These are phyloP conservation scores for Coemansia biformis DNA, from an alignment of 192 early-diverging fungal genomes.

Conservation along the genomic window DNA sequence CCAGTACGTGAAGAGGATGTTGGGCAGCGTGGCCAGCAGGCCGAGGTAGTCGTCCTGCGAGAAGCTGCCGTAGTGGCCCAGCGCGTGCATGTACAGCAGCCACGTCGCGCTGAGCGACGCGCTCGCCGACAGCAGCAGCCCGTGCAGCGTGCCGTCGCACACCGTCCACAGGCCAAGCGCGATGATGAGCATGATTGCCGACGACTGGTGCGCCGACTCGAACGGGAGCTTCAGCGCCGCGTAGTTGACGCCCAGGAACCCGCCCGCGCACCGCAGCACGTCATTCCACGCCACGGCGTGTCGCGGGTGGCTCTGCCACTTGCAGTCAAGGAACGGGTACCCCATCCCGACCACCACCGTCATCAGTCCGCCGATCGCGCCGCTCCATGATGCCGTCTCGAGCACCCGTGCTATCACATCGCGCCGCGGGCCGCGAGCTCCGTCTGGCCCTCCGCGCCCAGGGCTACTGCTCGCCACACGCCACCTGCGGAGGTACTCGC, in stretches of 20 bases:
- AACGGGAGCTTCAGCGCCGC: conserved; percentile 48
- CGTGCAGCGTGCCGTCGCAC: conserved; percentile 46
- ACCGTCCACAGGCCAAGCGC: conserved; percentile 46
- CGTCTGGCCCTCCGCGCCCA: neutral
- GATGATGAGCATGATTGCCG: conserved; percentile 38
- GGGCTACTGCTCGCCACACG: neutral
- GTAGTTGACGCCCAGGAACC: conserved; percentile 49
- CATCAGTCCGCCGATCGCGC: conserved; percentile 29
- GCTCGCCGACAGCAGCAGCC: conserved; percentile 28
- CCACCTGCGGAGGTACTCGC: conserved; percentile 8
- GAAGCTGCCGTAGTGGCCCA: conserved; percentile 20
- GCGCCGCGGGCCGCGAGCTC: conserved; percentile 17
- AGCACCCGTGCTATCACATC: conserved; percentile 38
- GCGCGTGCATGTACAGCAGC: conserved; percentile 34
- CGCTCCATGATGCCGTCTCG: conserved; percentile 30
- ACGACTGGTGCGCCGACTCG: conserved; percentile 37
- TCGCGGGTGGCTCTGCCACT: conserved; percentile 30
- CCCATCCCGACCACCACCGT: conserved; percentile 31
- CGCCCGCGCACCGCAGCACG: conserved; percentile 42
- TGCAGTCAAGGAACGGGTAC: conserved; percentile 38
- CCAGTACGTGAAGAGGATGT: conserved; percentile 45
- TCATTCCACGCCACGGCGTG: conserved; percentile 27
- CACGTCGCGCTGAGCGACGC: conserved; percentile 31
- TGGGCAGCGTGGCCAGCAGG: conserved; percentile 36
- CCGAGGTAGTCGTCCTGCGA: conserved; percentile 39